Conservation (phyloP, 768 basidiomycete species). For the Mycena amicta region DNA sequence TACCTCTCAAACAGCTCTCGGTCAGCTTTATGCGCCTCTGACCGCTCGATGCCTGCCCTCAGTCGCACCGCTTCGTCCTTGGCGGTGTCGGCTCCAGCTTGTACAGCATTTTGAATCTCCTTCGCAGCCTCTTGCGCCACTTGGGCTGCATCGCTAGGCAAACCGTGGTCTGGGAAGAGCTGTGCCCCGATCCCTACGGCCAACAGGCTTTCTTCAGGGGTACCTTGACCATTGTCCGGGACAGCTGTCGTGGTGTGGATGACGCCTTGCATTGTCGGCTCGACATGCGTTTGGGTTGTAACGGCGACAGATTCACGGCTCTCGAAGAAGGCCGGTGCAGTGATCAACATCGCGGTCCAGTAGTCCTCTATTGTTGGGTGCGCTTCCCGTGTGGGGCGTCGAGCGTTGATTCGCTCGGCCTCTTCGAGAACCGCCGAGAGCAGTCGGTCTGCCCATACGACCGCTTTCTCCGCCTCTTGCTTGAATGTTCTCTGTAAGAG, state of each 20-base stretch:
- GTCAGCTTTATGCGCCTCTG: constrained; percentile 29
- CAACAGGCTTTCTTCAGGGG: constrained; percentile 32
- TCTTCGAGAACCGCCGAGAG: constrained; percentile 30
- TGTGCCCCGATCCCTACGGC: constrained; percentile 41
- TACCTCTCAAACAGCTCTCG: constrained; percentile 26
- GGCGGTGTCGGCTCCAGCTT: constrained; percentile 6
- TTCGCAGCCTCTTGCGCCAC: constrained; percentile 23
- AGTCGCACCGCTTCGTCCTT: constrained; percentile 18
- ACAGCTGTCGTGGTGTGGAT: constrained; percentile 28
- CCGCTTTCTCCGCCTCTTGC: constrained; percentile 26
- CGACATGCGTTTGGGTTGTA: constrained; percentile 15
- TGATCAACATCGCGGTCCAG: constrained; percentile 30
- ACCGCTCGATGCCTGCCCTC: constrained; percentile 23
- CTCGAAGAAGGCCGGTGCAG: constrained; percentile 24
- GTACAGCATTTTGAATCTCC: constrained; percentile 21
- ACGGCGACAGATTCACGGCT: neutral
- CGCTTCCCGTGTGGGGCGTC: constrained; percentile 10
- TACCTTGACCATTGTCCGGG: constrained; percentile 4
- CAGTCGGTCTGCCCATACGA: constrained; percentile 32
- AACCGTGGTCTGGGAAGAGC: constrained; percentile 37
- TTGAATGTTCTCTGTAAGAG: constrained; percentile 31
- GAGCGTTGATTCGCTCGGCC: constrained; percentile 17
- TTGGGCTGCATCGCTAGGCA: constrained; percentile 28
- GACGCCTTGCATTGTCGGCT: constrained; percentile 33
- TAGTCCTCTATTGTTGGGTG: constrained; percentile 28